Base-by-base conservation (phyloP, 164 flowering plant genomes). In the Santalum album region DNA sequence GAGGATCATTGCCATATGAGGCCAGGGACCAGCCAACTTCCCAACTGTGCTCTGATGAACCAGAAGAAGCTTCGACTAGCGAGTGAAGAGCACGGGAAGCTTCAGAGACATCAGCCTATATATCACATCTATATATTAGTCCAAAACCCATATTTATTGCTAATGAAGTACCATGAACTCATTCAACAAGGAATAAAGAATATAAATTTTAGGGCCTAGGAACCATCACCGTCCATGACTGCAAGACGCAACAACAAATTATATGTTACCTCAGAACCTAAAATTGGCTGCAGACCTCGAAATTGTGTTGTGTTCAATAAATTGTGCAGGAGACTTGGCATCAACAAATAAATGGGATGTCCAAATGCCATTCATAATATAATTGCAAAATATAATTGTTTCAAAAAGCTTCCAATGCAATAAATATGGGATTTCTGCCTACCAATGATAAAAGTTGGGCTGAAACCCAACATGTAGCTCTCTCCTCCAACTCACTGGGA, bases 21-120 rank as follows among this genome's bases (percentile, higher is more conserved):
- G 85, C 81, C 65, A 86, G 66, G 17, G 90, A 86, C 96, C 96
- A 92, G 66, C 98, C 98, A 60, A 78, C 78, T 48, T 88, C 98
- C 98, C 98, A 92, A 49, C 81, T 75, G 62, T 75, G 69, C 55
- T 74, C 87, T 24, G 55, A 16, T 42, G 77, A 68, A 63, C 85
- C 77, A 56, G 68, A 59, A 39, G 87, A 78, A 58, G 79, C 79
- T 65, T 76, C 88, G 61, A 84, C 34, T 32, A 92, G 67, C 22
- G 89, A 77, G 54, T 81, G 81, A 47, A 92, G 72, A 51, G 94
- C 87, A 61, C 57, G 51, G 26, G 90, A 69, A 56, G 96, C 71
- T 52, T 63, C 62, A 29, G 94, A 83, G 48, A 92, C 75, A 56
- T 88, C 85, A 58, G 83, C 74, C 98, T 91, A 55, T 42, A 65